phyloP scores from a whole-genome alignment of 306 rosid genomes.

The Parietaria judaica region DNA sequence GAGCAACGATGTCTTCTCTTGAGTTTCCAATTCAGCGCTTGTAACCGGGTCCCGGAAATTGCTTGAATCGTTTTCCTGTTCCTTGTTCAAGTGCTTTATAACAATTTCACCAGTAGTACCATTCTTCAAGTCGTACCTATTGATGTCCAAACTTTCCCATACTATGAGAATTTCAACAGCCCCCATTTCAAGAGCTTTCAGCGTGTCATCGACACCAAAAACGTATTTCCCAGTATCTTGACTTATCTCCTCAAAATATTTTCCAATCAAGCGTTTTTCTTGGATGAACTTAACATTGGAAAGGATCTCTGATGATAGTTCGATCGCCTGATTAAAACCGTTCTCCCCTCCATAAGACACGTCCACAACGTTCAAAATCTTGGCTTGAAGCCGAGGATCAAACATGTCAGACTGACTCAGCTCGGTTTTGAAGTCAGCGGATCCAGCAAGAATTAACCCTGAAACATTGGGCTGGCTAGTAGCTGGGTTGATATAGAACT shows the following conservation, averaged over 20 bases:
- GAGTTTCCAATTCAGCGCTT: conserved; percentile 57
- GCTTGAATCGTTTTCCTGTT: conserved; percentile 49
- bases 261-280: conserved; percentile 78
- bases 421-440: conserved; percentile 91
- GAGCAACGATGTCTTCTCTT: conserved; percentile 62
- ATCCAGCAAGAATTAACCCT: conserved; percentile 82
- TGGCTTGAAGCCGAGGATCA: conserved; percentile 82
- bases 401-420: conserved; percentile 91
- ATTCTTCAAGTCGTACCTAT: conserved; percentile 55
- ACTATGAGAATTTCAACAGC: conserved; percentile 82
- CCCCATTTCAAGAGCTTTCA: conserved; percentile 84
- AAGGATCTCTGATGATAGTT: conserved; percentile 60
- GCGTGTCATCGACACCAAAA: conserved; percentile 78
- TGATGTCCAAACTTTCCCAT: conserved; percentile 77
- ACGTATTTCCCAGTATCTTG: conserved; percentile 91
- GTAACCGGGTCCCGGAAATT: conserved; percentile 46
- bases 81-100: conserved; percentile 69
- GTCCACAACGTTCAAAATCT: conserved; percentile 72
- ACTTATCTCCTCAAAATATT: conserved; percentile 81
- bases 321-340: conserved; percentile 87
- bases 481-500: conserved; percentile 70
- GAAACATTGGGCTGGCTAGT: conserved; percentile 91
- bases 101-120: conserved; percentile 43
- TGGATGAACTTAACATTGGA: conserved; percentile 85
- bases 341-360: conserved; percentile 90